Base-by-base conservation (phyloP, 1,139 yeast genomes). In the Yamadazyma triangularis region DNA sequence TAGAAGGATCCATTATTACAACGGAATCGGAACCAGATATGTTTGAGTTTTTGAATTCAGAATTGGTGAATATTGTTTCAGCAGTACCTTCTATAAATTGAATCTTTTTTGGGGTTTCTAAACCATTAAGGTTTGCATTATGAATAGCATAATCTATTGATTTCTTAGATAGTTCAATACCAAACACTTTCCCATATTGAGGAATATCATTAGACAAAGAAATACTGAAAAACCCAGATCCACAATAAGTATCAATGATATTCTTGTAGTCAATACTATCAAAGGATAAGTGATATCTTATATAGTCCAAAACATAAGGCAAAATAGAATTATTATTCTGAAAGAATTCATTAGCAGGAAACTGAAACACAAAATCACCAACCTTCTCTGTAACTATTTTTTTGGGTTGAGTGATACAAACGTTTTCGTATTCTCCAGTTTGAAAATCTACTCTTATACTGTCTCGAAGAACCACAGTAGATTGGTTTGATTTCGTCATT, bases 291-390 rank as follows among this genome's bases (percentile, higher is more conserved):
- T 59, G 63, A 25, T 42, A 36, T 20, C 53, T 45, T 8, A 68
- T 47, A 30, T 51, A 63, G 15, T 59, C 63, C 8, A 68, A 39
- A 2, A 67, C 58, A 2, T 42, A 38, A 0, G 73, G 67, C 13
- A 68, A 42, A 6, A 68, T 62, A 13, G 50, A 79, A 18, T 18
- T 18, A 9, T 18, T 18, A n/a, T n/a, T 12, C 58, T 91, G 98
- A 68, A 91, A 91, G 50, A 91, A 91, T 48, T 89, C 95, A 36
- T 94, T 93, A 0, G 96, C 96, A 16, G 89, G 80, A 53, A 86
- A 91, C 49, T 85, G 81, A 56, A 91, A 91, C 28, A 78, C 75
- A 57, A 65, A 79, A 7, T 85, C 91, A 35, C 73, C 71, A 30
- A 89, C 80, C 44, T 74, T 73, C 51, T 91, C 97, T 4, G 80